A percentile compares a stretch with the other conserved stretches of the same genome.
phyloP scores from a whole-genome alignment of 129 eudicot genomes.

The Heracleum sosnowskyi region DNA sequence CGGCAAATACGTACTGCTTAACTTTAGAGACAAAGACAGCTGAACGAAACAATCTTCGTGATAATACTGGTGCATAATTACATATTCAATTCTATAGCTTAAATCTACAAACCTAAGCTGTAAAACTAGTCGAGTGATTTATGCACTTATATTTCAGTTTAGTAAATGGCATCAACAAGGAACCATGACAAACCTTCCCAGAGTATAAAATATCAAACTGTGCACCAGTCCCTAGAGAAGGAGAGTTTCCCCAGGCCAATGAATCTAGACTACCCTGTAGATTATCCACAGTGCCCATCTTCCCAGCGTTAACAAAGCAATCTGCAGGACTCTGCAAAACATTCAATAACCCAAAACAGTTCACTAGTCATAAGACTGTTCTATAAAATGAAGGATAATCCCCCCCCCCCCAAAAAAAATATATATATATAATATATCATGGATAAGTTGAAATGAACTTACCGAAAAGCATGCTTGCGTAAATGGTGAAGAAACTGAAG shows the following conservation, averaged over 20 bases:
- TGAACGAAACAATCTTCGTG: neutral
- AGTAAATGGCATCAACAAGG: neutral
- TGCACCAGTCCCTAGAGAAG: slow-evolving; percentile 75
- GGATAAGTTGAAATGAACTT: slow-evolving; percentile 19
- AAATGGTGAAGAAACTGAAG: slow-evolving; percentile 62
- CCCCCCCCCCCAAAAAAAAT: too few relatives aligned
- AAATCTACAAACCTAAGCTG: neutral
- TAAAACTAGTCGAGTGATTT: neutral
- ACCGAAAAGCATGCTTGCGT: slow-evolving; percentile 77
- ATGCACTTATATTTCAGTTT: neutral
- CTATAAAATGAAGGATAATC: too few relatives aligned
- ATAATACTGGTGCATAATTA: neutral
- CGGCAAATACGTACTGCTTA: neutral
- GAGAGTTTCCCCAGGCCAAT: slow-evolving; percentile 81
- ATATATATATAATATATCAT: too few relatives aligned
- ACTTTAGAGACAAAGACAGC: neutral
- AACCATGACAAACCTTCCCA: slow-evolving; percentile 43
- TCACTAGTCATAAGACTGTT: too few relatives aligned
- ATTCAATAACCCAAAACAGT: slow-evolving; percentile 7
- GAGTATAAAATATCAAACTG: slow-evolving; percentile 59
- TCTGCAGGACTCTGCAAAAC: slow-evolving; percentile 69
- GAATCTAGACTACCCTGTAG: slow-evolving; percentile 82
- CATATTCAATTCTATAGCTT: neutral
- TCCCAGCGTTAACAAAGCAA: slow-evolving; percentile 73
- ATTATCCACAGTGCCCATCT: slow-evolving; percentile 44